Base-by-base conservation (phyloP, 1,284 basidiomycete genomes). In the Veloporphyrellus conicus region DNA sequence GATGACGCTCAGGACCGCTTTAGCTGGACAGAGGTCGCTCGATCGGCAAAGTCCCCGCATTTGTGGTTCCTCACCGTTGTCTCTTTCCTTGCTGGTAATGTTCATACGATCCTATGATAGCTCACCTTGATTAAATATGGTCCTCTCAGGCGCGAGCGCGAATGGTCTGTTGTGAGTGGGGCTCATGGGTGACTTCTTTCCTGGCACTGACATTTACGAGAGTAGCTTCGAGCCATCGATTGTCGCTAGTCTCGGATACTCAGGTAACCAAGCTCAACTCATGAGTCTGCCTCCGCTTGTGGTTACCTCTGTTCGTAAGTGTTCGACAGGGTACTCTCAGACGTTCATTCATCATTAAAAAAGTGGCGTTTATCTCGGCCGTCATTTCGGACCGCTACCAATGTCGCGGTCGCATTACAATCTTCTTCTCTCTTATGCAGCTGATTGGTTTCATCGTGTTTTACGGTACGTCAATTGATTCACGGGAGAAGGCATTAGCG, bases 201-300 rank as follows among this genome's bases (percentile, higher is more conserved):
- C 19, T 10, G 7, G 16, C 20, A 10, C 33, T 59, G 28, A 62
- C 8, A 12, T 31, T 6, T 11, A 18, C 20, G n/a, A 22, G 5
- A 16, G 7, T 44, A 77, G 75, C 59, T 83, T 83, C 53, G 66
- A 76, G 3, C 79, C 81, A 6, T 71, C 73, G 2, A 77, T 80
- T 45, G 69, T 81, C 6, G 63, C 66, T 28, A 53, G 63, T n/a
- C 66, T 79, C 7, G 77, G 76, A 22, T 77, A 71, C 47, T 62
- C 64, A 6, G 67, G 69, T n/a, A 66, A 68, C 10, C 57, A 59
- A 4, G 73, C 77, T 6, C 77, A 79, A 43, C 64, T 78, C 3
- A 71, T 76, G 72, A 75, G 68, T 22, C 74, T 73, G 3, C 75
- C 75, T 22, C 76, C 75, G 1, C 77, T 70, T 40, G 72, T 64